Evolutionary conservation across 495 filamentous ascomycete species (phyloP), one percentile per base, ranked within the genome.

Genomic region (Hypomontagnella submonticulosa): DNA sequence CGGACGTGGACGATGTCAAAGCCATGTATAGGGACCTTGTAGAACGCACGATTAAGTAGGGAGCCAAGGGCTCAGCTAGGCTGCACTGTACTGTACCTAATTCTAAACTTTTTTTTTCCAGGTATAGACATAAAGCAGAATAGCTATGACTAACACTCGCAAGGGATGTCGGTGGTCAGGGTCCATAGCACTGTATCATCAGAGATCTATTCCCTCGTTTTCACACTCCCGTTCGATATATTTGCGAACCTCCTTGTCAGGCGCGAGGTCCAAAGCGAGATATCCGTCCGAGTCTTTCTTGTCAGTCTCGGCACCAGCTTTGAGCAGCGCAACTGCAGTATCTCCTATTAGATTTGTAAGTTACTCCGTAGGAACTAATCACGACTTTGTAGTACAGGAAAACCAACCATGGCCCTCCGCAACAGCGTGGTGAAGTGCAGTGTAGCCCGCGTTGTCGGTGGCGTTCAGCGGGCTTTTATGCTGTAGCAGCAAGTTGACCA

Each of bases 21-120:
- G 87, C 88, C 60, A 94, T 99, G 81, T 97, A 97, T 78, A 85
- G 92, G 70, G 94, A 97, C 71, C 76, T 99, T 76, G 90, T 96
- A 38, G 91, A 95, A 77, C 87, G 87, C 73, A 96, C 90, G 34
- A 88, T 92, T 20, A 80, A 77, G 38, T 82, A 53, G 67, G 40
- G 56, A 57, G 34, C 44, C 16, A 30, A 33, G 32, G 8, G 32
- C 16, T 44, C 36, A 38, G 41, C 23, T 37, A 51, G 33, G 50
- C 46, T 37, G 61, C 54, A 53, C 37, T 63, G 61, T 57, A 53
- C 37, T 63, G 51, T 16, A 41, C 54, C 48, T 53, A 38, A 46
- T 27, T 27, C n/a, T n/a, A n/a, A n/a, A n/a, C n/a, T n/a, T n/a
- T 15, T 23, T 36, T 43, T 12, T 13, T 52, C 37, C 48, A 42